Evolutionary conservation across 331 rosid species (phyloP).

Genomic region (Quercus tomentella): DNA sequence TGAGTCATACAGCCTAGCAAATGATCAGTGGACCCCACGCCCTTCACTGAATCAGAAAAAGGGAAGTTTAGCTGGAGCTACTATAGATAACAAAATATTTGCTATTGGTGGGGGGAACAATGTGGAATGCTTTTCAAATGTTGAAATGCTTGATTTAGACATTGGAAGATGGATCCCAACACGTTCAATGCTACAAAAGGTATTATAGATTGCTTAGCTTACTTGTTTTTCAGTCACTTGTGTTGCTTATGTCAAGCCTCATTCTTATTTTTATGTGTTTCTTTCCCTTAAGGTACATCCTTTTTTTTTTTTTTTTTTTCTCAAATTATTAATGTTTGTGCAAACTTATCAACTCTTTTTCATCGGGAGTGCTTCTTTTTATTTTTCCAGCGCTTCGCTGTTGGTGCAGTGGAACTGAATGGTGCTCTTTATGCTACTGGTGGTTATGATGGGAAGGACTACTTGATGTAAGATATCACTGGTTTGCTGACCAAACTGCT

Average conservation of each 20-base stretch:
- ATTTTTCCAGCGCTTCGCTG: conserved; percentile 49
- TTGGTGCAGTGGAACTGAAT: conserved; percentile 47
- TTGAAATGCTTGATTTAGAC: conserved; percentile 67
- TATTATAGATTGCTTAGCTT: conserved; percentile 6
- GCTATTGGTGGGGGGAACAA: conserved; percentile 52
- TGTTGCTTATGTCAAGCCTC: neutral
- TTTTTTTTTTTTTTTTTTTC: neutral
- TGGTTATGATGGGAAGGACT: conserved; percentile 50
- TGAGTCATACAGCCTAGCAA: conserved; percentile 47
- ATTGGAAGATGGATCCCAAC: conserved; percentile 57
- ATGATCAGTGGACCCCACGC: conserved; percentile 53
- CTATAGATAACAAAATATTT: conserved; percentile 40
- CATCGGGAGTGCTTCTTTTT: conserved; percentile 11
- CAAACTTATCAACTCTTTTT: conserved; percentile 1
- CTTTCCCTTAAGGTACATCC: neutral
- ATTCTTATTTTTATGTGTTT: neutral
- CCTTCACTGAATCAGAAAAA: conserved; percentile 62
- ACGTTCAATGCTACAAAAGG: conserved; percentile 59
- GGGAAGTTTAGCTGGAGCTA: conserved; percentile 61
- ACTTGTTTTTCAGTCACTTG: neutral
- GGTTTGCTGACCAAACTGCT: no score
- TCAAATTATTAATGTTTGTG: neutral
- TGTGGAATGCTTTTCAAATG: conserved; percentile 34
- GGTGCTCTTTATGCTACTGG: conserved; percentile 54
- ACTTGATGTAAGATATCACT: conserved; percentile 50